These are phyloP conservation scores for Phyllosticta citribraziliensis DNA, from an alignment of 2,329 filamentous ascomycete species.

Conservation along the genomic window DNA sequence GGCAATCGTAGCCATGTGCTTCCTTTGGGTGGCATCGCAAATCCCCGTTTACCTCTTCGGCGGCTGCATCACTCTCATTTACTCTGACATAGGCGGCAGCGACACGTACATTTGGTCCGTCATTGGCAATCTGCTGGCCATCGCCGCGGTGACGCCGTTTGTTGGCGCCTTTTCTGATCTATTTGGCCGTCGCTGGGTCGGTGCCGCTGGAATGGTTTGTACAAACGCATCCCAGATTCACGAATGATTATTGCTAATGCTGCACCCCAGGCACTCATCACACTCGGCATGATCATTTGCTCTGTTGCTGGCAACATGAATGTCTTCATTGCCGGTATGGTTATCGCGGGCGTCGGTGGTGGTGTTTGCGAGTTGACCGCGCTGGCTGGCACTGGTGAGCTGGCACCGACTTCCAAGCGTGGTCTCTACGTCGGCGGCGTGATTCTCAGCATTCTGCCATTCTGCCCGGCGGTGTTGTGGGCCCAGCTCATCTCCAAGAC, in stretches of 20 bases:
- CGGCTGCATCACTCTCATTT: constrained; percentile 40
- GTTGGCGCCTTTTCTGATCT: constrained; percentile 42
- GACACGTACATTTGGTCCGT: constrained; percentile 51
- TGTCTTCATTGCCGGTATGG: constrained; percentile 30
- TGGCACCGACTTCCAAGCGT: constrained; percentile 55
- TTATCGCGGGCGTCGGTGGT: constrained; percentile 53
- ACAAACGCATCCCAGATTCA: neutral
- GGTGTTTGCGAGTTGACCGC: constrained; percentile 61
- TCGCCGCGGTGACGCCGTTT: constrained; percentile 51
- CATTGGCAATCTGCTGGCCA: constrained; percentile 44
- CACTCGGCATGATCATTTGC: constrained; percentile 46
- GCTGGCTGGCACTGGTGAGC: constrained; percentile 56
- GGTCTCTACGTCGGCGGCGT: constrained; percentile 53
- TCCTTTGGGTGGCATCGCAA: constrained; percentile 52
- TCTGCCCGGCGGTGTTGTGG: constrained; percentile 53
- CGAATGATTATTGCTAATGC: constrained; percentile 49
- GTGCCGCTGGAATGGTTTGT: constrained; percentile 19
- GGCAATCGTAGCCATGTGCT: constrained; percentile 48
- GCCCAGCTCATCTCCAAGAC: constrained; percentile 45
- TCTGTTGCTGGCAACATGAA: constrained; percentile 29
- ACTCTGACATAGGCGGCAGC: constrained; percentile 49
- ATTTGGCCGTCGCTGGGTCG: constrained; percentile 24
- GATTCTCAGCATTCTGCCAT: constrained; percentile 53
- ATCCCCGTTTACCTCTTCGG: constrained; percentile 45
- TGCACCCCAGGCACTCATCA: constrained; percentile 31